Percentiles rank a stretch among this genome's conserved stretches.
Evolutionary conservation across 2,329 filamentous ascomycete species (phyloP).

Genomic region (Pezicula carpinea): DNA sequence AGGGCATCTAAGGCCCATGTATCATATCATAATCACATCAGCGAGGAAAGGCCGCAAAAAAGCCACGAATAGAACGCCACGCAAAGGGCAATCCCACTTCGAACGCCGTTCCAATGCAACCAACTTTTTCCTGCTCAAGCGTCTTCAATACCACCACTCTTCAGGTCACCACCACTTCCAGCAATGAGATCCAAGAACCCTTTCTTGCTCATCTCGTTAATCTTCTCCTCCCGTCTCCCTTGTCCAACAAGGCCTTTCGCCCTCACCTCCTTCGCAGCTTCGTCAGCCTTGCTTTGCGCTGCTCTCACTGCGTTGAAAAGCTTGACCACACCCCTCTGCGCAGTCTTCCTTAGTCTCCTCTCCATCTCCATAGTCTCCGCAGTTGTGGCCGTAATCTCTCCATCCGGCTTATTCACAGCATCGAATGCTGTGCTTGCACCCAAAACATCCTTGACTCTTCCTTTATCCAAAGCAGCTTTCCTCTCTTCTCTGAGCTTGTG

Average conservation of each 20-base stretch:
- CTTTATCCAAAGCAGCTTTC: slow-evolving; percentile 75
- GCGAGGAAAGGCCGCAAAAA: neutral
- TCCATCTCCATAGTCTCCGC: slow-evolving; percentile 64
- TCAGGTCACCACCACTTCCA: slow-evolving; percentile 53
- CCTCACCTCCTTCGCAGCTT: slow-evolving; percentile 66
- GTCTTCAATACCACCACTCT: slow-evolving; percentile 48
- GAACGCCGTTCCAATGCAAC: slow-evolving; percentile 1
- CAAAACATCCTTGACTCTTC: slow-evolving; percentile 82
- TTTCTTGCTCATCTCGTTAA: slow-evolving; percentile 95
- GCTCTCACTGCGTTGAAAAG: slow-evolving; percentile 93
- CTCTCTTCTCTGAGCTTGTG: slow-evolving; percentile 77
- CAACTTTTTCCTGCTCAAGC: slow-evolving; percentile 14
- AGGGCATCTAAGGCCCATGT: neutral
- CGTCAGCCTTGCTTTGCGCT: slow-evolving; percentile 82
- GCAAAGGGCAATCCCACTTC: neutral
- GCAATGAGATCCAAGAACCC: slow-evolving; percentile 91
- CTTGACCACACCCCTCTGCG: slow-evolving; percentile 90
- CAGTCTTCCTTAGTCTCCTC: slow-evolving; percentile 76
- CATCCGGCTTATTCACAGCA: slow-evolving; percentile 36
- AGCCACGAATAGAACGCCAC: slow-evolving; percentile 1
- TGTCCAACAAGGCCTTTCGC: slow-evolving; percentile 75
- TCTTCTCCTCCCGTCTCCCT: slow-evolving; percentile 74
- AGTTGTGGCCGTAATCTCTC: slow-evolving; percentile 40
- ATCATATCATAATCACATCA: neutral
- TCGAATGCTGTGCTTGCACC: slow-evolving; percentile 50